These are phyloP conservation scores for Lecanicillium sp. DNA, from an alignment of 2,329 filamentous ascomycete species.

Conservation along the genomic window DNA sequence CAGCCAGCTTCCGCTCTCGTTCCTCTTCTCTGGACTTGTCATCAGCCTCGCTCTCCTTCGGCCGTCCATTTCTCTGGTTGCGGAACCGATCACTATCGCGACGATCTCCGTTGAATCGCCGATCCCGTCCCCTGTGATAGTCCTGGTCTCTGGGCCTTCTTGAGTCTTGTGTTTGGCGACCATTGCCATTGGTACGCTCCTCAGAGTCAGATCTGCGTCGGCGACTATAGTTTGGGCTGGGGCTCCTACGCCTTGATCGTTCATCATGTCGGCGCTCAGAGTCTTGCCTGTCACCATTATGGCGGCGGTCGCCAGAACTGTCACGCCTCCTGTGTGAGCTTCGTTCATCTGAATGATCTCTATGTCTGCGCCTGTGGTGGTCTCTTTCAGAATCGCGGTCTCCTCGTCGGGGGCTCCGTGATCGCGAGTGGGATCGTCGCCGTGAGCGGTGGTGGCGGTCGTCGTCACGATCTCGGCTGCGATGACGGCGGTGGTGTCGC, in stretches of 20 bases:
- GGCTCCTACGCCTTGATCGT: constrained; percentile 10
- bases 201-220: no score
- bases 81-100: background rate
- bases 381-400: constrained; percentile 20
- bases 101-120: background rate
- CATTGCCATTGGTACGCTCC: no score
- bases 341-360: constrained; percentile 17
- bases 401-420: constrained; percentile 29
- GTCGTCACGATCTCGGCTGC: constrained; percentile 31
- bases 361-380: constrained; percentile 15
- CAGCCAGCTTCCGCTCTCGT: constrained; percentile 58
- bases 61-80: constrained; percentile 9
- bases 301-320: constrained; percentile 11
- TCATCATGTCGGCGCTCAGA: constrained; percentile 9
- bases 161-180: no score
- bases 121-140: constrained; percentile 5
- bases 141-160: no score
- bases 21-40: constrained; percentile 40
- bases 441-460: constrained; percentile 30
- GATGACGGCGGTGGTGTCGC: constrained; percentile 35
- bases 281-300: constrained; percentile 11
- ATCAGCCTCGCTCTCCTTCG: constrained; percentile 14
- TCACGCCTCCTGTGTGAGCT: constrained; percentile 12
- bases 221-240: constrained; percentile 6
- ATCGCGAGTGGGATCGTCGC: constrained; percentile 38